phyloP scores from a whole-genome alignment of 2,329 filamentous ascomycete genomes.

The Curvularia sp. region DNA sequence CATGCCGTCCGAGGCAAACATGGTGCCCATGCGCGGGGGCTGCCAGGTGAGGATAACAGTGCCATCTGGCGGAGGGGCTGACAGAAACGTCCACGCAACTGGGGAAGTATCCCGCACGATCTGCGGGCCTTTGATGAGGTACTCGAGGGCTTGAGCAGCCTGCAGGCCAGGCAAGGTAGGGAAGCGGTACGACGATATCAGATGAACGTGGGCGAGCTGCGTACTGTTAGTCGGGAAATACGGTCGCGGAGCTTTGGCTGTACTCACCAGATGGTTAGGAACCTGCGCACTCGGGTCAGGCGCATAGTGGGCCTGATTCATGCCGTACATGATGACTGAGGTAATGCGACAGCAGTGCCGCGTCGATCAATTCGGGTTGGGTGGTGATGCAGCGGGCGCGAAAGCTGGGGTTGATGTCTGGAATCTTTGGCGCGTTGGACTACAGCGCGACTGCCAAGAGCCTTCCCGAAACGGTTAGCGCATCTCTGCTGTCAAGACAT shows the following conservation, averaged over 20 bases:
- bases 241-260: conserved; percentile 15
- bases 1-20: conserved; percentile 90
- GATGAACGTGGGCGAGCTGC: conserved; percentile 89
- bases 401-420: conserved; percentile 28
- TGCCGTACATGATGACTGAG: conserved; percentile 40
- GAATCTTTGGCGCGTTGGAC: conserved; percentile 30
- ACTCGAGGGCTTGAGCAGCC: conserved; percentile 79
- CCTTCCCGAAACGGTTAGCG: conserved; percentile 7
- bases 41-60: conserved; percentile 89
- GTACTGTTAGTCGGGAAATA: conserved; percentile 25
- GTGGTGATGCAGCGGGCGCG: conserved; percentile 28
- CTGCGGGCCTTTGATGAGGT: conserved; percentile 82
- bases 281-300: conserved; percentile 47
- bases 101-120: conserved; percentile 83
- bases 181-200: conserved; percentile 84
- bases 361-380: conserved; percentile 19
- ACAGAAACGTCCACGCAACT: conserved; percentile 93
- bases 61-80: conserved; percentile 76
- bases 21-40: conserved; percentile 70
- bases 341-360: conserved; percentile 38
- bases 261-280: conserved; percentile 43
- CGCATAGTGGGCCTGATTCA: conserved; percentile 44
- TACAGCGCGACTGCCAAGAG: conserved; percentile 22
- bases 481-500: not conserved
- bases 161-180: conserved; percentile 74